Base-by-base conservation (phyloP, 805 yeast genomes). In the Alloascoidea africana region DNA sequence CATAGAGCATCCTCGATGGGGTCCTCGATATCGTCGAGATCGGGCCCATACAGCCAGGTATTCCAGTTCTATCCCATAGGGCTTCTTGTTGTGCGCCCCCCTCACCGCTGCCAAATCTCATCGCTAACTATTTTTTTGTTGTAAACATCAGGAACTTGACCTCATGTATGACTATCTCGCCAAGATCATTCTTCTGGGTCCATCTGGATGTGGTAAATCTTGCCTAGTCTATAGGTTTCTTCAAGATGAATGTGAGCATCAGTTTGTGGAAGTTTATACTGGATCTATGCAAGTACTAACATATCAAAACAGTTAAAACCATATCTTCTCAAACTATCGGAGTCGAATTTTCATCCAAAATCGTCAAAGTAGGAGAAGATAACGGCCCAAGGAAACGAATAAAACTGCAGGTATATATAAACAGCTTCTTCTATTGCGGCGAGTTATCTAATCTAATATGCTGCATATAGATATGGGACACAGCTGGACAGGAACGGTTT, bases 121-220 rank as follows among this genome's bases (percentile, higher is more conserved):
- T n/a, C n/a, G n/a, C n/a, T n/a, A n/a, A 30, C n/a, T 37, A 32
- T 14, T 16, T 37, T 17, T 17, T 32, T 15, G 14, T 37, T 30
- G 14, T 15, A 5, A 35, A 32, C 40, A 14, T 14, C 46, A 44
- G 34, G 40, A 46, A 39, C 36, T 46, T n/a, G 45, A 44, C 33
- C 36, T 40, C 15, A 41, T 49, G 37, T 58, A 58, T 38, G 63
- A 58, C 40, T 58, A 57, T 38, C 48, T 58, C 19, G 60, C 62
- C 33, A 58, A 58, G 38, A 50, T 58, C 35, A 59, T 58, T 23
- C 47, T 64, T 27, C 56, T 65, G 44, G 70, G 70, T 6, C 63
- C 69, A 15, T 60, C 66, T 5, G 70, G 70, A 35, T 56, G 62
- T 34, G 70, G 70, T 38, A 64, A 64, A 46, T 63, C 70, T 13